Evolutionary conservation across 148 eudicot species (phyloP), one percentile per base, ranked within the genome.

Genomic region (Nepenthes mirabilis): DNA sequence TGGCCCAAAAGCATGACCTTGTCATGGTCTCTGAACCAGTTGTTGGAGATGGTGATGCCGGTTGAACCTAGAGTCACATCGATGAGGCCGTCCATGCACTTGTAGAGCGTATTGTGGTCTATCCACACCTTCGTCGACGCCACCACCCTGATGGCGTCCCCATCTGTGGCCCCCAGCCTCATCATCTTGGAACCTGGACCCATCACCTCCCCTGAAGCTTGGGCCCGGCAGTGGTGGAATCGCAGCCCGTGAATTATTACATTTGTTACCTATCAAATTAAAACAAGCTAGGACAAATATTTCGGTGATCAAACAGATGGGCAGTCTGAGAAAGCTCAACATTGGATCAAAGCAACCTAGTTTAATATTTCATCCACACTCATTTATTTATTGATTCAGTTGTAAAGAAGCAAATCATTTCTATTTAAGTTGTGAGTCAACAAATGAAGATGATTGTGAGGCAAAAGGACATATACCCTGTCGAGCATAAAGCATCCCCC

Each of bases 1-100:
- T 90, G 95, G 9, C 97, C 95, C 50, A 90, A 73, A 37, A 90
- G 84, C 88, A 83, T 85, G 56, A 91, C 96, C 73, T 87, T 91
- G 65, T 91, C 69, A 54, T 91, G 95, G 60, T 78, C 74, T 47
- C 74, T 71, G 58, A 91, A 82, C 90, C 95, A 79, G 60, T 85
- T 85, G 79, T 91, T 91, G 11, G 95, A 83, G 43, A 87, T 83
- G 34, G 96, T 91, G 32, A 91, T 71, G n/a, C 58, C 70, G 47
- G 88, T 83, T 3, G 90, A 88, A 3, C 97, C 90, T 1, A 80
- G 71, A 2, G 94, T 91, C 47, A 87, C 90, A 50, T 91, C 97
- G 8, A 91, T 72, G 13, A 91, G 81, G 4, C 95, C 97, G 56
- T 91, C 95, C 5, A 59, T 58, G 34, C 90, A 70, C 43, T 68